phyloP scores from a whole-genome alignment of 805 yeast species.

The Kazachstania africana region DNA sequence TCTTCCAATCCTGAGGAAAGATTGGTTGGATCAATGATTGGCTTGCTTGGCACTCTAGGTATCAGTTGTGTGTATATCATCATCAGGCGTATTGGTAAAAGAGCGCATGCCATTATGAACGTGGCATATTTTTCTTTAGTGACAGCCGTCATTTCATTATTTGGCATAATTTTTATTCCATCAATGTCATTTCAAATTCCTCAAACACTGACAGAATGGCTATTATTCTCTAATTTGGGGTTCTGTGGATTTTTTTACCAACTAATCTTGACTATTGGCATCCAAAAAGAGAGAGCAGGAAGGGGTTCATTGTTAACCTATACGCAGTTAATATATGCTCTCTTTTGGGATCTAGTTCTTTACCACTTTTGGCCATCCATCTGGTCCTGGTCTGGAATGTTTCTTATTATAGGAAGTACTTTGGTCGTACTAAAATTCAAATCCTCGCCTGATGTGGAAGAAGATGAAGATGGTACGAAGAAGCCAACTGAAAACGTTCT shows the following conservation, averaged over 20 bases:
- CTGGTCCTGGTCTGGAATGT: slow-evolving; percentile 58
- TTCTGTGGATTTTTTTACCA: slow-evolving; percentile 77
- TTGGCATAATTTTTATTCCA: slow-evolving; percentile 45
- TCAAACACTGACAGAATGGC: slow-evolving; percentile 52
- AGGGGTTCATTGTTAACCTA: slow-evolving; percentile 67
- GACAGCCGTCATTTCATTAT: slow-evolving; percentile 42
- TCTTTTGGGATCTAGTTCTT: slow-evolving; percentile 58
- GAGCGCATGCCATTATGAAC: slow-evolving; percentile 70
- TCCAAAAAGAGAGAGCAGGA: slow-evolving; percentile 70
- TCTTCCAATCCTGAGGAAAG: slow-evolving; percentile 42
- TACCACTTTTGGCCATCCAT: slow-evolving; percentile 67
- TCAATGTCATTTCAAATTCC: slow-evolving; percentile 52
- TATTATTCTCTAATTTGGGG: slow-evolving; percentile 49
- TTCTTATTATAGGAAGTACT: slow-evolving; percentile 57
- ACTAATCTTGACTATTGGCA: slow-evolving; percentile 65
- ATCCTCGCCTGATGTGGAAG: slow-evolving; percentile 15
- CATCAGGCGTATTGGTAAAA: slow-evolving; percentile 61
- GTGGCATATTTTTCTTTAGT: slow-evolving; percentile 66
- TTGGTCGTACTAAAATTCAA: slow-evolving; percentile 44
- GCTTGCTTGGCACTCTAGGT: slow-evolving; percentile 57
- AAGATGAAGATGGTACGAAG: not conserved
- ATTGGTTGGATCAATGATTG: slow-evolving; percentile 50
- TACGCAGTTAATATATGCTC: slow-evolving; percentile 66
- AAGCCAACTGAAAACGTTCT: not conserved
- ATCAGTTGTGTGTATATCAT: slow-evolving; percentile 59